Evolutionary conservation across 1,284 basidiomycete genomes (phyloP).

Genomic region (Volvariella volvacea): DNA sequence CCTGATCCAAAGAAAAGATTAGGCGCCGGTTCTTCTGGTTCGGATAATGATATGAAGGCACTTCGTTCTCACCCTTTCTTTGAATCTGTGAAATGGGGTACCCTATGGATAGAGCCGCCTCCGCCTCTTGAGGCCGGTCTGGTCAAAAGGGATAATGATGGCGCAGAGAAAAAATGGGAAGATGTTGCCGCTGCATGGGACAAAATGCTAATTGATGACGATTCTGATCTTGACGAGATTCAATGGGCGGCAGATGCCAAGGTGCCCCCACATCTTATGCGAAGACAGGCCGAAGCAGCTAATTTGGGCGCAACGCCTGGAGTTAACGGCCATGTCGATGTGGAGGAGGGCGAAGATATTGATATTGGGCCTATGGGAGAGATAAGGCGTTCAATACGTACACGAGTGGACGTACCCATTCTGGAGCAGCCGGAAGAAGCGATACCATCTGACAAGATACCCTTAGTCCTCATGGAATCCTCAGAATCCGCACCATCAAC

Average conservation of each 20-base stretch:
- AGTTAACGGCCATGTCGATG: constrained; percentile 5
- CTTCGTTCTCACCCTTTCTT: constrained; percentile 80
- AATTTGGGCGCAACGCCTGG: constrained; percentile 1
- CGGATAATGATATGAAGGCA: constrained; percentile 42
- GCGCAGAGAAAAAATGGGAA: constrained; percentile 28
- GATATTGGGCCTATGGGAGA: constrained; percentile 30
- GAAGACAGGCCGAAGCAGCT: constrained; percentile 8
- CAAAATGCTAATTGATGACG: constrained; percentile 30
- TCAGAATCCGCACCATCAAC: neutral
- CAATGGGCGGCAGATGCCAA: constrained; percentile 46
- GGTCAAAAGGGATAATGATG: neutral
- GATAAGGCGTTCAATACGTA: constrained; percentile 11
- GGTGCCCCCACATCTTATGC: constrained; percentile 16
- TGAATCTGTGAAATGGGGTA: constrained; percentile 57
- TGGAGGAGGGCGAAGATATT: neutral
- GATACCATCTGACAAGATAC: too few relatives aligned
- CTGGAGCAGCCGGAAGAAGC: too few relatives aligned
- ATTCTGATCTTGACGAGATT: constrained; percentile 27
- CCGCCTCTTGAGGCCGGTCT: constrained; percentile 40
- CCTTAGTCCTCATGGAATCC: too few relatives aligned
- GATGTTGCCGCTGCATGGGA: constrained; percentile 54
- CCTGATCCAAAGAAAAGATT: constrained; percentile 68
- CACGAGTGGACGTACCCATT: constrained; percentile 1
- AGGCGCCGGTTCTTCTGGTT: constrained; percentile 50
- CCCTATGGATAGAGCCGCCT: constrained; percentile 65